phyloP scores from a whole-genome alignment of 1,139 yeast genomes.

The Kodamaea derodonti region DNA sequence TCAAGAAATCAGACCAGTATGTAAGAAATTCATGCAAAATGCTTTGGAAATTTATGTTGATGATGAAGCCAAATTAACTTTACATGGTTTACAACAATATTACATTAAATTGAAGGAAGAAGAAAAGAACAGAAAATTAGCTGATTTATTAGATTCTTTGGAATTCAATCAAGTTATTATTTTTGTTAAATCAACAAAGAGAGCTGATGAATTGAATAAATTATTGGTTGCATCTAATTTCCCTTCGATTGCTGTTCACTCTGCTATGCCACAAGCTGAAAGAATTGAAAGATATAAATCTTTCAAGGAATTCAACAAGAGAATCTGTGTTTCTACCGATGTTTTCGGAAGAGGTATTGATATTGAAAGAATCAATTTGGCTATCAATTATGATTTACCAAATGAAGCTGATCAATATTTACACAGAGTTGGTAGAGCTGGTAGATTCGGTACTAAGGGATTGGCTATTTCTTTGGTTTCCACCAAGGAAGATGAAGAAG shows the following conservation, averaged over 20 bases:
- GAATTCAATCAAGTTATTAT: conserved; percentile 98
- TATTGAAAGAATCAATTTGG: conserved; percentile 96
- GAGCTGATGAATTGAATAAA: conserved; percentile 90
- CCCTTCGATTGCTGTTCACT: conserved; percentile 97
- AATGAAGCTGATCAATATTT: conserved; percentile 94
- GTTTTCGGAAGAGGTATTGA: conserved; percentile 99
- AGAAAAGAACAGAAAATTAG: conserved; percentile 90
- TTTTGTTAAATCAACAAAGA: conserved; percentile 86
- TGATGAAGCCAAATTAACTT: conserved; percentile 94
- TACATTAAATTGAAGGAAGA: conserved; percentile 84
- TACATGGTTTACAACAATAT: conserved; percentile 98
- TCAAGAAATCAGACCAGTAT: conserved; percentile 91
- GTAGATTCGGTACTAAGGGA: conserved; percentile 99
- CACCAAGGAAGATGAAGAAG: conserved; percentile 82
- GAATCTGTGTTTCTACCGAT: conserved; percentile 97
- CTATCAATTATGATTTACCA: conserved; percentile 92
- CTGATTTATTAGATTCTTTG: conserved; percentile 87
- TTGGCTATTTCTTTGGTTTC: conserved; percentile 90
- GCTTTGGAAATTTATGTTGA: conserved; percentile 97
- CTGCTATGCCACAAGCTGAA: conserved; percentile 95
- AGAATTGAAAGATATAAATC: conserved; percentile 95
- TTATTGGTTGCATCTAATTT: conserved; percentile 89
- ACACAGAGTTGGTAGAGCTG: conserved; percentile 99
- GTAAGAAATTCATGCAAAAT: conserved; percentile 97
- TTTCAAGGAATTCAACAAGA: conserved; percentile 96